Conservation (phyloP, 2,329 filamentous ascomycete species). For the Aspergillus felis region DNA sequence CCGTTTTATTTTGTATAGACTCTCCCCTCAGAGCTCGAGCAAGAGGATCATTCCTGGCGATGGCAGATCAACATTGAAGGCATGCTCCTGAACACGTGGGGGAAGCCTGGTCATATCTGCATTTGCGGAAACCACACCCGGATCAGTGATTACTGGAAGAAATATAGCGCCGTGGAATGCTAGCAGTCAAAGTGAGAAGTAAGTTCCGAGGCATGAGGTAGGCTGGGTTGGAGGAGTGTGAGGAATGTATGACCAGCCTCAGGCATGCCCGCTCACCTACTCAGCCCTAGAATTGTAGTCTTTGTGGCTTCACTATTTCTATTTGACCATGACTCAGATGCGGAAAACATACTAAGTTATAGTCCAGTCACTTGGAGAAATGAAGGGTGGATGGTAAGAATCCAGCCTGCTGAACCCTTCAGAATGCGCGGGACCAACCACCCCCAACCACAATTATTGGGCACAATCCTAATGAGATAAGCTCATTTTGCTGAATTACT, state of each 20-base stretch:
- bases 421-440: neutral
- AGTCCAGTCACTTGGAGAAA: neutral
- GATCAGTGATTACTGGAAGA: neutral
- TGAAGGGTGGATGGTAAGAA: neutral
- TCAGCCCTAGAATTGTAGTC: neutral
- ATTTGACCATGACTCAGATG: neutral
- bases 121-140: neutral
- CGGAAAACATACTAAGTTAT: neutral
- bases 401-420: neutral
- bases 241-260: neutral
- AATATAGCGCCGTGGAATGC: neutral
- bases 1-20: neutral
- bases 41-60: neutral
- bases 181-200: neutral
- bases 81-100: neutral
- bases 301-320: neutral
- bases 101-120: neutral
- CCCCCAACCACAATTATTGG: neutral
- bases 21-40: neutral
- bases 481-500: neutral
- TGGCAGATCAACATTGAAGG: neutral
- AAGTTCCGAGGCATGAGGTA: neutral
- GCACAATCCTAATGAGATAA: neutral
- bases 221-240: neutral
- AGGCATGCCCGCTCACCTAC: neutral